Conservation (phyloP, 371 early-diverging fungal species). For the Mortierella sp. region DNA sequence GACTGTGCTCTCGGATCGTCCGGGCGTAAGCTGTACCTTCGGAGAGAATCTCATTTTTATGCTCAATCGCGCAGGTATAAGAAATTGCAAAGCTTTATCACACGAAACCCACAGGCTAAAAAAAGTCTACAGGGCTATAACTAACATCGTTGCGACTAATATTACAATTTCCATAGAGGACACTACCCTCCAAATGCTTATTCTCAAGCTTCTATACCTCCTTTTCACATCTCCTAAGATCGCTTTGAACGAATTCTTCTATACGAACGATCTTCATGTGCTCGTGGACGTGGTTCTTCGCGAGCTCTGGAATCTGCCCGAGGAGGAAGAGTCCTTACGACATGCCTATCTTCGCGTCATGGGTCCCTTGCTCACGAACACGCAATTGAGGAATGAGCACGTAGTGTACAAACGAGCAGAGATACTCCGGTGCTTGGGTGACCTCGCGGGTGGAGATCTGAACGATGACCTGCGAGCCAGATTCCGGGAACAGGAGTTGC, state of each 20-base stretch:
- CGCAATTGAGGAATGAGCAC: slow-evolving; percentile 57
- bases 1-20: slow-evolving; percentile 65
- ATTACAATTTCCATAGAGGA: slow-evolving; percentile 70
- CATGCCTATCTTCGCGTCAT: slow-evolving; percentile 81
- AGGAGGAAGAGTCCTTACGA: slow-evolving; percentile 78
- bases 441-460: slow-evolving; percentile 33
- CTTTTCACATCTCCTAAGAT: slow-evolving; percentile 65
- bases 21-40: slow-evolving; percentile 80
- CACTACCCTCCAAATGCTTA: slow-evolving; percentile 70
- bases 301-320: slow-evolving; percentile 79
- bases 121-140: too few relatives aligned
- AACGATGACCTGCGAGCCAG: slow-evolving; percentile 16
- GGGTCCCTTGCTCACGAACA: slow-evolving; percentile 77
- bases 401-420: slow-evolving; percentile 65
- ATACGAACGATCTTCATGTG: slow-evolving; percentile 89
- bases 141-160: too few relatives aligned
- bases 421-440: slow-evolving; percentile 57
- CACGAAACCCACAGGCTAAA: too few relatives aligned
- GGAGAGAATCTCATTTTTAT: slow-evolving; percentile 88
- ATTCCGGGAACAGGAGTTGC: slow-evolving; percentile 37
- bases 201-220: slow-evolving; percentile 75
- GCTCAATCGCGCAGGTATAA: slow-evolving; percentile 85
- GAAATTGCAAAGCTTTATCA: background rate
- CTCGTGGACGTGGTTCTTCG: slow-evolving; percentile 85
- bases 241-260: slow-evolving; percentile 75